Evolutionary conservation across 129 eudicot genomes (phyloP), one percentile per base, ranked within the genome.

Genomic region (Apium graveolens): DNA sequence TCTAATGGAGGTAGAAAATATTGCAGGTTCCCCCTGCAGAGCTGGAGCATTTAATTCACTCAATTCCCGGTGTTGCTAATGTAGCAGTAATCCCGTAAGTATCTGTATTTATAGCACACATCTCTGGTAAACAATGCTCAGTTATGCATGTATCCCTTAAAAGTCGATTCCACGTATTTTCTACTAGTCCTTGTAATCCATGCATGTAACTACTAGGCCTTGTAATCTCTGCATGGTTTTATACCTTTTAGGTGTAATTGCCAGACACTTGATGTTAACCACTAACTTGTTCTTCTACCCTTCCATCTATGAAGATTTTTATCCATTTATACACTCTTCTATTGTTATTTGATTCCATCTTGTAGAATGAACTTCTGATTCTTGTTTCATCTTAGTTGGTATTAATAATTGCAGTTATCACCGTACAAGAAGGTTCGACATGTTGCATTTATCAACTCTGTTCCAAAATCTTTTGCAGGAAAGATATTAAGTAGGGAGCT

Each of bases 1-100:
- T 78, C 63, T 84, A 49, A 60, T 80, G 82, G 57, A 76, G 27
- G 65, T 17, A 66, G 46, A 71, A 74, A 11, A 27, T 27, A n/a
- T 69, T 85, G 74, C 89, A 94, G 98, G 98, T 94, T 80, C 88
- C 98, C 26, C 97, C 98, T n/a, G 97, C 97, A 43, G 97, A 91
- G 83, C 83, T 93, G 79, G 97, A 94, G 49, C 91, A 85, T 20
- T 69, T 91, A 80, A 93, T 94, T 79, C 96, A 86, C 39, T 90
- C 93, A 9, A 86, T 86, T 49, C 96, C 96, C 24, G 86, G 87
- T 20, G 84, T 94, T 49, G 91, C 86, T 78, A 97, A 94, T 84
- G 98, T 90, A 46, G 98, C 98, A 80, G 97, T 93, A 13, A 88
- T 93, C 72, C 98, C 98, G 98, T 93, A 88, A 75, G 91, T 85